A percentile compares a stretch with the other conserved stretches of the same genome.
phyloP scores from a whole-genome alignment of 345 rosid species.

The Arabidopsis suecica region DNA sequence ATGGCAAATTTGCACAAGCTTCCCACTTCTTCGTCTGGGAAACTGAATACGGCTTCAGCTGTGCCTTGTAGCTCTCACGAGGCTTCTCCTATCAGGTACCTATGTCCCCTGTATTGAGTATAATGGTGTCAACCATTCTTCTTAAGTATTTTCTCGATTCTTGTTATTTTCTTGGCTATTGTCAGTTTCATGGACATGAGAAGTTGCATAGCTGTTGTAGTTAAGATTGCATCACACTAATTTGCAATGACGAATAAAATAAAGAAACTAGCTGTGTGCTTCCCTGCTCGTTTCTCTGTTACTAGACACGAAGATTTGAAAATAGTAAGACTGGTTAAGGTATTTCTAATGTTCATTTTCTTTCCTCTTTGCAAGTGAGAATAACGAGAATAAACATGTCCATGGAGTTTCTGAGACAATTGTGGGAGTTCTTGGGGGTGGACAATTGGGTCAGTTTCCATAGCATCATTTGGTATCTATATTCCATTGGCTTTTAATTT shows the following conservation, averaged over 20 bases:
- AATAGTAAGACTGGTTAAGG: neutral
- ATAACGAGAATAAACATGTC: conserved; percentile 53
- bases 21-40: conserved; percentile 20
- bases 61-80: conserved; percentile 32
- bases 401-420: conserved; percentile 71
- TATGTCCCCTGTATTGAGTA: conserved; percentile 1
- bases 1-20: conserved; percentile 35
- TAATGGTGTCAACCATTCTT: conserved; percentile 12
- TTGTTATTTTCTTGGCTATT: neutral
- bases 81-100: conserved; percentile 31
- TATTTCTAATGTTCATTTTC: neutral
- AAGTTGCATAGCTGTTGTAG: conserved; percentile 1
- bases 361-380: conserved; percentile 39
- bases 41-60: conserved; percentile 25
- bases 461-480: conserved; percentile 1
- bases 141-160: neutral
- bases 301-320: conserved; percentile 7
- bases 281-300: neutral
- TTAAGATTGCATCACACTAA: neutral
- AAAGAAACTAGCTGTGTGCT: neutral
- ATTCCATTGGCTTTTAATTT: neutral
- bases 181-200: neutral
- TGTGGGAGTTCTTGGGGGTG: conserved; percentile 98
- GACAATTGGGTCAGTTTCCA: conserved; percentile 76
- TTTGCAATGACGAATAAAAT: neutral